Conservation (phyloP, 139 green algal species). For the Chlorella sorokiniana region DNA sequence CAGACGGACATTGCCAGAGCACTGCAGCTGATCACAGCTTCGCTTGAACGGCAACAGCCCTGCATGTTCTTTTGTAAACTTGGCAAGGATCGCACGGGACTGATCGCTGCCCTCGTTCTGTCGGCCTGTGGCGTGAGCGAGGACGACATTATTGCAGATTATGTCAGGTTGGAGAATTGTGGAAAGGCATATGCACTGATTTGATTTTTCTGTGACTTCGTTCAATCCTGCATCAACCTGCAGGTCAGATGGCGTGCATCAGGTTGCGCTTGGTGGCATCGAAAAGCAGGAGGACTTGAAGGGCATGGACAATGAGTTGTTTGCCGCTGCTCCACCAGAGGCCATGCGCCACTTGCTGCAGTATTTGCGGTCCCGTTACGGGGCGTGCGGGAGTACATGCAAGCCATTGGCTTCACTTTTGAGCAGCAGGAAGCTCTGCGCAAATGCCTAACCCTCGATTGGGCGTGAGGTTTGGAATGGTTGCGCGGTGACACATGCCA, state of each 20-base stretch:
- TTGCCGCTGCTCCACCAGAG: constrained; percentile 34
- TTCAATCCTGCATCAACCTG: neutral
- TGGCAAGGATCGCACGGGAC: constrained; percentile 78
- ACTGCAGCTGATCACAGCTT: constrained; percentile 45
- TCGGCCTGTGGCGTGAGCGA: constrained; percentile 48
- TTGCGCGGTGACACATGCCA: neutral
- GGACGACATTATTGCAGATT: constrained; percentile 66
- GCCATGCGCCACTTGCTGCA: constrained; percentile 33
- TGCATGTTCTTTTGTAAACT: constrained; percentile 79
- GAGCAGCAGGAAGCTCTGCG: constrained; percentile 31
- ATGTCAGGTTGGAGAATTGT: constrained; percentile 32
- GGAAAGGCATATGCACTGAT: neutral
- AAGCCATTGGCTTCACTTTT: constrained; percentile 31
- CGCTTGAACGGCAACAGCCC: constrained; percentile 36
- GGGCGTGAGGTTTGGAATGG: no score
- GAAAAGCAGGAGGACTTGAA: constrained; percentile 39
- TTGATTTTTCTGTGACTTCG: neutral
- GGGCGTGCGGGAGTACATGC: constrained; percentile 40
- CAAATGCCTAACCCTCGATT: no score
- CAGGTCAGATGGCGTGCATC: constrained; percentile 39
- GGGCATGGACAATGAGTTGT: constrained; percentile 41
- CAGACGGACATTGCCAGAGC: constrained; percentile 19
- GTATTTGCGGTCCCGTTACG: constrained; percentile 30
- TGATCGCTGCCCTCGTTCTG: constrained; percentile 71
- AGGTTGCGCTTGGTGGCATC: constrained; percentile 50